A percentile compares a stretch with the other conserved stretches of the same genome.
Evolutionary conservation across 768 basidiomycete species (phyloP).

Genomic region (Pleurotus tuber-regium): DNA sequence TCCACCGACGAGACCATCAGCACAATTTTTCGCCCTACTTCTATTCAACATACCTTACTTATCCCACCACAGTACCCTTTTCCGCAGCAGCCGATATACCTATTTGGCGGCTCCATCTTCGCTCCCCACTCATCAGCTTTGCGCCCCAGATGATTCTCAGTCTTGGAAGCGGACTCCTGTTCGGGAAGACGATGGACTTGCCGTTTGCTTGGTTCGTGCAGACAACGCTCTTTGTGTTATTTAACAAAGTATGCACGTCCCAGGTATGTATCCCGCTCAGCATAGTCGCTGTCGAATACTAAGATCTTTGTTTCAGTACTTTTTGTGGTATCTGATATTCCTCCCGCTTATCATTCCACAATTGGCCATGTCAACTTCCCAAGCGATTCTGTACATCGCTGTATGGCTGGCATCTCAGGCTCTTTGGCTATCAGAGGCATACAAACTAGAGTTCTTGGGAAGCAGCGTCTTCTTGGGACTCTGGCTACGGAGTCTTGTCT

Average conservation of each 20-base stretch:
- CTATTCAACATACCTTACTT: slow-evolving; percentile 89
- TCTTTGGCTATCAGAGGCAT: slow-evolving; percentile 89
- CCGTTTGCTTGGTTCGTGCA: slow-evolving; percentile 90
- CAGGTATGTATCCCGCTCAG: slow-evolving; percentile 50
- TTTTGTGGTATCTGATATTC: slow-evolving; percentile 93
- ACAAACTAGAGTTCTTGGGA: slow-evolving; percentile 86
- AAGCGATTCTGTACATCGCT: slow-evolving; percentile 37
- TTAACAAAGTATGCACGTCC: slow-evolving; percentile 98
- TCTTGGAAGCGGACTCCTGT: slow-evolving; percentile 68
- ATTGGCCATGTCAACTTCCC: slow-evolving; percentile 47
- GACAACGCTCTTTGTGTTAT: slow-evolving; percentile 87
- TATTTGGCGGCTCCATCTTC: slow-evolving; percentile 42
- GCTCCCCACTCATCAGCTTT: slow-evolving; percentile 81
- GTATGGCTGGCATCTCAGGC: slow-evolving; percentile 82
- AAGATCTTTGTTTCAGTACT: slow-evolving; percentile 60
- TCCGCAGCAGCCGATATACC: slow-evolving; percentile 19
- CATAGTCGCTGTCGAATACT: slow-evolving; percentile 3
- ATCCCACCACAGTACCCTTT: slow-evolving; percentile 41
- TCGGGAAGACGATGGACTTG: slow-evolving; percentile 61
- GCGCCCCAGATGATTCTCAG: slow-evolving; percentile 78
- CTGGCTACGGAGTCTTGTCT: slow-evolving; percentile 77
- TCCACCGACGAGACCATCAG: slow-evolving; percentile 88
- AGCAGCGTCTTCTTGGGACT: slow-evolving; percentile 67
- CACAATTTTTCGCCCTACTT: slow-evolving; percentile 99
- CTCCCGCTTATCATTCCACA: slow-evolving; percentile 78